Evolutionary conservation across 2,329 filamentous ascomycete species (phyloP), one percentile per base, ranked within the genome.

Genomic region (Cylindrodendrum hubeiense): DNA sequence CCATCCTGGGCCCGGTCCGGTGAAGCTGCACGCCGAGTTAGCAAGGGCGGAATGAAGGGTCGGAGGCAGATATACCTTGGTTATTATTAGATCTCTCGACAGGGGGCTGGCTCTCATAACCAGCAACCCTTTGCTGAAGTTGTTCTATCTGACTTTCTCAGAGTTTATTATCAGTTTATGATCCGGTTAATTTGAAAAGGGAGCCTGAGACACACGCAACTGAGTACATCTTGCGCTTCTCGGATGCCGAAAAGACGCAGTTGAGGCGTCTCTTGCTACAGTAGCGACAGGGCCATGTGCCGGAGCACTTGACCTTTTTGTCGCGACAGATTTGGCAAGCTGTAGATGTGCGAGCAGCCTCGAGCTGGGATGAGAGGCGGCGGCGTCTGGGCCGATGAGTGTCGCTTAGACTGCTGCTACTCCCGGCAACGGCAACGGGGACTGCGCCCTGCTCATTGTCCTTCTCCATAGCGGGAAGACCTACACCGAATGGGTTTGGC

Each of bases 271-370:
- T 62, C 41, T 60, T 67, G 44, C 57, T 65, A 17, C 65, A 67
- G n/a, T 67, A 67, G 5, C 63, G 57, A 19, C 65, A 67, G 3
- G 65, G 65, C 44, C 65, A 65, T n/a, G 62, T 55, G 52, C 65
- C 62, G 3, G 65, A 67, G 51, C 62, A 67, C 57, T 67, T 67
- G 52, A 67, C 57, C 59, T 54, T 55, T 22, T 54, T 60, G 24
- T 52, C 56, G 15, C 56, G 56, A 37, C 63, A 65, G 30, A 65
- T 39, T 53, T 65, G 58, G 4, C 58, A 65, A 4, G 63, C 63
- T 0, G 52, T 65, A 2, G 63, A 57, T 22, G 63, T 62, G 24
- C 58, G 63, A 4, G 63, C 63, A 13, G 63, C 58, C 37, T 65
- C 63, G 4, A 57, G 47, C 13, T 62, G 57, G 12, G 44, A 28